A percentile compares a stretch with the other conserved stretches of the same genome.
Conservation (phyloP, 1,284 basidiomycete species). For the Melampsora americana region DNA sequence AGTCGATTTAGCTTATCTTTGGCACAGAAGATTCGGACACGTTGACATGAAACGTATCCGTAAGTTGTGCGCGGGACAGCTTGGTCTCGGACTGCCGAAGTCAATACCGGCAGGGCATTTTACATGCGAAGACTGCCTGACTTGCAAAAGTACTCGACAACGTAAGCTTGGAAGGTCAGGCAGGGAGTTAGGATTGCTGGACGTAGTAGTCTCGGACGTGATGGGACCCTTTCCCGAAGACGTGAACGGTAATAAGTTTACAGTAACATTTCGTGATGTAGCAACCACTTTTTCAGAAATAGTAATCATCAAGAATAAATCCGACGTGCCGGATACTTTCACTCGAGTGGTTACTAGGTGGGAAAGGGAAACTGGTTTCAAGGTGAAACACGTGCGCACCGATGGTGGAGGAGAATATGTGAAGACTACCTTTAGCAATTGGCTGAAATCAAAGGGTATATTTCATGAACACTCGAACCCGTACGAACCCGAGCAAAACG, state of each 20-base stretch:
- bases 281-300: conserved; percentile 14
- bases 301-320: conserved; percentile 6
- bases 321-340: neutral
- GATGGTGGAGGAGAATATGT: conserved; percentile 22
- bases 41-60: neutral
- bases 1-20: too few relatives aligned
- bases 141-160: too few relatives aligned
- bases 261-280: conserved; percentile 4
- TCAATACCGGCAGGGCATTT: neutral
- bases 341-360: conserved; percentile 7
- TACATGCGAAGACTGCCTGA: conserved; percentile 15
- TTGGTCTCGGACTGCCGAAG: neutral
- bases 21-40: conserved; percentile 3
- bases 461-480: conserved; percentile 15
- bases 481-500: too few relatives aligned
- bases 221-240: too few relatives aligned
- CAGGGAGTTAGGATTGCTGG: neutral
- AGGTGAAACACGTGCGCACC: too few relatives aligned
- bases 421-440: neutral
- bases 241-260: too few relatives aligned
- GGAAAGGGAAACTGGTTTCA: too few relatives aligned
- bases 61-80: neutral
- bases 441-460: conserved; percentile 19
- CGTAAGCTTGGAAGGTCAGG: neutral
- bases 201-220: conserved; percentile 13